Evolutionary conservation across 371 early-diverging fungal genomes (phyloP).

Genomic region (Circinella umbellata): DNA sequence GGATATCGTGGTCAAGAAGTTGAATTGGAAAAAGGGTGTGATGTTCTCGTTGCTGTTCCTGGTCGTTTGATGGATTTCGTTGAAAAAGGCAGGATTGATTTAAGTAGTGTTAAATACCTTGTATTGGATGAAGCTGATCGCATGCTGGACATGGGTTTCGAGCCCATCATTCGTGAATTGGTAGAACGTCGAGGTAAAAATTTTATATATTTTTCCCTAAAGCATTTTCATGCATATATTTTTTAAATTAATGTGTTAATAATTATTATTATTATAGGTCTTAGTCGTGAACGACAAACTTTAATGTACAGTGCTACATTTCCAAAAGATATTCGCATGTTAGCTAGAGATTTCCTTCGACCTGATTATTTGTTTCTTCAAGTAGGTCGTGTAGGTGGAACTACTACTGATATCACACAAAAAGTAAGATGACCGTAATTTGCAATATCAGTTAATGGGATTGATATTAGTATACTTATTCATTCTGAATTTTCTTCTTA

Average conservation of each 20-base stretch:
- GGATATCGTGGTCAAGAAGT: slow-evolving; percentile 17
- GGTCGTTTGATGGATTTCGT: slow-evolving; percentile 95
- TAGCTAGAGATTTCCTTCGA: slow-evolving; percentile 89
- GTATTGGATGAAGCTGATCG: slow-evolving; percentile 96
- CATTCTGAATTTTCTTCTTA: neutral
- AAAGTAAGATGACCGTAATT: too few relatives aligned
- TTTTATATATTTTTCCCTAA: too few relatives aligned
- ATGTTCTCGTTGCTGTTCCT: slow-evolving; percentile 97
- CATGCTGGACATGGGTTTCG: slow-evolving; percentile 99
- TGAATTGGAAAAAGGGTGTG: slow-evolving; percentile 84
- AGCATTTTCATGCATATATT: neutral
- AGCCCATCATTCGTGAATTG: slow-evolving; percentile 89
- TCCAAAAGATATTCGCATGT: slow-evolving; percentile 84
- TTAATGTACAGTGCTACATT: slow-evolving; percentile 98
- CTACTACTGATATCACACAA: slow-evolving; percentile 48
- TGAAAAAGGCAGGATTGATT: slow-evolving; percentile 69
- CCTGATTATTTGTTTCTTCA: slow-evolving; percentile 48
- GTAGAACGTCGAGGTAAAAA: slow-evolving; percentile 72
- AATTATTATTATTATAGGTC: neutral
- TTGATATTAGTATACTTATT: neutral
- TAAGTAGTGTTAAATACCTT: slow-evolving; percentile 81
- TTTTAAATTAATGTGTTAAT: neutral
- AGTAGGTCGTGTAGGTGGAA: slow-evolving; percentile 50
- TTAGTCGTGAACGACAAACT: slow-evolving; percentile 85
- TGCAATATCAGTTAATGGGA: too few relatives aligned